phyloP scores from a whole-genome alignment of 768 basidiomycete genomes.

The Candolleomyces aberdarensis region DNA sequence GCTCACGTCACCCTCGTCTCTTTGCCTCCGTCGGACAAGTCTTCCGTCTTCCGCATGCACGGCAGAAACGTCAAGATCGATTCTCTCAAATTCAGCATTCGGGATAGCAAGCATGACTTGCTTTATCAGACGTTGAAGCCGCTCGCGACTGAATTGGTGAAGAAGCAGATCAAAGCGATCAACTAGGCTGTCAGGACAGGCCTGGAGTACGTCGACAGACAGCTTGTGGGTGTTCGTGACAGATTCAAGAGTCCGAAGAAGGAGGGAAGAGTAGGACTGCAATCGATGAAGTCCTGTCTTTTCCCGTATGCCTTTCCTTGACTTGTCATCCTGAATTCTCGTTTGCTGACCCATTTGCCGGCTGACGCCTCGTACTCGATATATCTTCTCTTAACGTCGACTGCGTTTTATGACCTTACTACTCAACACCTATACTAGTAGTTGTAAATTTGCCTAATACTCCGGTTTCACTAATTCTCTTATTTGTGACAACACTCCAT shows the following conservation, averaged over 20 bases:
- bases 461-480: no score
- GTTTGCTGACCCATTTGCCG: no score
- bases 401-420: no score
- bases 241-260: conserved; percentile 60
- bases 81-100: conserved; percentile 84
- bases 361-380: no score
- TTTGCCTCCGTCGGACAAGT: conserved; percentile 52
- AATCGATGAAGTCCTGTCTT: conserved; percentile 42
- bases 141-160: conserved; percentile 78
- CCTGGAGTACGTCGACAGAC: conserved; percentile 84
- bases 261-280: conserved; percentile 30
- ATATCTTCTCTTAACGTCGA: no score
- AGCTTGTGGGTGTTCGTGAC: conserved; percentile 82
- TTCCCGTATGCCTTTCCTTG: not conserved
- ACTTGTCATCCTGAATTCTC: no score
- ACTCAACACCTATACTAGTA: no score
- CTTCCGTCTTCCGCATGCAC: conserved; percentile 72
- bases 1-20: conserved; percentile 62
- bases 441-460: no score
- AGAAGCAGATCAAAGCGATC: conserved; percentile 61
- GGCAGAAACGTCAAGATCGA: conserved; percentile 79
- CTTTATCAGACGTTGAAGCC: conserved; percentile 84
- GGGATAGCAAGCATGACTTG: conserved; percentile 87
- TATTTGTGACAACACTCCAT: no score
- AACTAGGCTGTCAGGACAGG: conserved; percentile 72